Percentiles rank a stretch among this genome's conserved stretches.
Conservation (phyloP, 2,329 filamentous ascomycete species). For the Colletotrichum caudatum region DNA sequence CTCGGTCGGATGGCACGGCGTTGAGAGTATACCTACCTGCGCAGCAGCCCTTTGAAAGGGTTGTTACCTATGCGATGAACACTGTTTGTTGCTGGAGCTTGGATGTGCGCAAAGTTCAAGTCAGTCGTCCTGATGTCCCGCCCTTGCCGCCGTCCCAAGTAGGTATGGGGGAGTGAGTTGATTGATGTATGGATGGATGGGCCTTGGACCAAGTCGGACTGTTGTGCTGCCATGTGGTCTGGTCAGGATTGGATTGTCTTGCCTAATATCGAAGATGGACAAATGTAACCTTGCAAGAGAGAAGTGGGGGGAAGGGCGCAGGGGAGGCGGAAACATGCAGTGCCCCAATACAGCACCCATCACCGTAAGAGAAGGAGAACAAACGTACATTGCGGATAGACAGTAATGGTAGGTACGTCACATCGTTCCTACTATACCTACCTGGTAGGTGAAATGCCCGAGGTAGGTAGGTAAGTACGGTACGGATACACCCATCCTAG, state of each 20-base stretch:
- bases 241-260: slow-evolving; percentile 16
- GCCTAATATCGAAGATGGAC: slow-evolving; percentile 20
- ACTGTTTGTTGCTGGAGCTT: background rate
- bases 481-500: too few species aligned
- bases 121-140: background rate
- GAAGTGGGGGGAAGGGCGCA: background rate
- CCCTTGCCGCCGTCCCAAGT: background rate
- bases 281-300: background rate
- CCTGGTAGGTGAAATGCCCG: too few species aligned
- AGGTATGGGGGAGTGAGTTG: background rate
- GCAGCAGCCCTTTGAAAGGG: background rate
- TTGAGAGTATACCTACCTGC: background rate
- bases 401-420: too few species aligned
- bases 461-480: background rate
- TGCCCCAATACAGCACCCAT: background rate
- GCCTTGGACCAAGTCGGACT: background rate
- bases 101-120: slow-evolving; percentile 10
- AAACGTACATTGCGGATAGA: background rate
- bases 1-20: background rate
- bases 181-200: background rate
- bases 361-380: background rate
- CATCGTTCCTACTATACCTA: too few species aligned
- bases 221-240: background rate
- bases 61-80: slow-evolving; percentile 15
- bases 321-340: slow-evolving; percentile 1